Evolutionary conservation across 345 rosid species (phyloP).

Genomic region (Psidium friedrichsthalianum): DNA sequence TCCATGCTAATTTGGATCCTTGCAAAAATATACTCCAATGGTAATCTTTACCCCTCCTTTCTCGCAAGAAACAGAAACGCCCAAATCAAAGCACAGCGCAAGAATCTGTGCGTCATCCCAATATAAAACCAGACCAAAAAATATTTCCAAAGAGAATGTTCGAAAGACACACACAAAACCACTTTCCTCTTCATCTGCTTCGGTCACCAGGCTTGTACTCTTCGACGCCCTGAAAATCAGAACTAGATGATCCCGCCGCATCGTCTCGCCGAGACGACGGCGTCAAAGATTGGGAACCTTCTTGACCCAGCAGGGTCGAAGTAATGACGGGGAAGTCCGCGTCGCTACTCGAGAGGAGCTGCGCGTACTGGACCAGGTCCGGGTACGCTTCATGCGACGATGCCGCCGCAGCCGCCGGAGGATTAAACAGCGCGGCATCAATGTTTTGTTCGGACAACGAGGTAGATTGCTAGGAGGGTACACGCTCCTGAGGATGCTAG

Average conservation of each 20-base stretch:
- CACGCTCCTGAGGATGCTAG: neutral
- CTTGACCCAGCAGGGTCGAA: constrained; percentile 32
- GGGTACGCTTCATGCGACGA: constrained; percentile 31
- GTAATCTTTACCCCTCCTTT: neutral
- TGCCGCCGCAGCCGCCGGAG: constrained; percentile 11
- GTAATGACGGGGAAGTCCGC: constrained; percentile 37
- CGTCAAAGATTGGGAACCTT: constrained; percentile 17
- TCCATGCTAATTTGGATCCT: neutral
- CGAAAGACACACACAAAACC: neutral
- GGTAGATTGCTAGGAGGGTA: neutral
- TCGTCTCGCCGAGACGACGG: constrained; percentile 13
- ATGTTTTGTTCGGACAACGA: neutral
- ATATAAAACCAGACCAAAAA: neutral
- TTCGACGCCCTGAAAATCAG: neutral
- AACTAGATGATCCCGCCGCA: neutral
- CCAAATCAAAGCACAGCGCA: neutral
- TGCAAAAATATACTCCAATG: neutral
- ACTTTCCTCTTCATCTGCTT: neutral
- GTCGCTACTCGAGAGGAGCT: constrained; percentile 53
- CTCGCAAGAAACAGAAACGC: neutral
- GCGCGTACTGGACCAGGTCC: constrained; percentile 59
- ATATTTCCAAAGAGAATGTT: neutral
- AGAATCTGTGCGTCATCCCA: neutral
- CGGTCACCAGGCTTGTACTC: neutral
- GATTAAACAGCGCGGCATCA: neutral